These are phyloP conservation scores for Collybia sp. DNA, from an alignment of 768 basidiomycete genomes.

Conservation along the genomic window DNA sequence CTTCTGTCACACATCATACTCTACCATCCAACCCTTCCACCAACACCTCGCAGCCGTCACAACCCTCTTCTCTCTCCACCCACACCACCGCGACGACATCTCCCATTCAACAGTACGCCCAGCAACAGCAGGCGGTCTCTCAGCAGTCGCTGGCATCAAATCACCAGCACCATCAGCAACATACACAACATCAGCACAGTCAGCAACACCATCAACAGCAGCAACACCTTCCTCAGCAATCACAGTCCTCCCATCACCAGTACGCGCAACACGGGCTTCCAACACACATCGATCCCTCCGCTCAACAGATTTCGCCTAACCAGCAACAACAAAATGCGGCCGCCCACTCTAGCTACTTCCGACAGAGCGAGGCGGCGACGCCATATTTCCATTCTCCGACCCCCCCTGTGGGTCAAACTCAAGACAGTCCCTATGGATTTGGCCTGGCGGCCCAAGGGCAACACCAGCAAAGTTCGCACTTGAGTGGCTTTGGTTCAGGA, in stretches of 20 bases:
- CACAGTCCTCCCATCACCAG: constrained; percentile 21
- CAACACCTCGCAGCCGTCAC: constrained; percentile 31
- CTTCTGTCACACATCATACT: constrained; percentile 22
- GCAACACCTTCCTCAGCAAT: constrained; percentile 1
- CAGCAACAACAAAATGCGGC: constrained; percentile 35
- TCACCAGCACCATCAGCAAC: constrained; percentile 21
- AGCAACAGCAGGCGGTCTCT: constrained; percentile 29
- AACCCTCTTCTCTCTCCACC: constrained; percentile 19
- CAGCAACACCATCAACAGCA: constrained; percentile 13
- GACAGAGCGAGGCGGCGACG: constrained; percentile 51
- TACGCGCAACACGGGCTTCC: constrained; percentile 65
- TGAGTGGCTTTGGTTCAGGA: constrained; percentile 45
- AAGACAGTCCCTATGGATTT: constrained; percentile 63
- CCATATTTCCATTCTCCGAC: constrained; percentile 80
- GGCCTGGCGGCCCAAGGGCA: constrained; percentile 53
- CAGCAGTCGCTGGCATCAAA: constrained; percentile 18
- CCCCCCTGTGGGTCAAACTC: constrained; percentile 61
- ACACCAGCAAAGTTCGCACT: constrained; percentile 56
- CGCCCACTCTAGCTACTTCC: constrained; percentile 58
- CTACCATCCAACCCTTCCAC: constrained; percentile 21
- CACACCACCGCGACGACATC: constrained; percentile 26
- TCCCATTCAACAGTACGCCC: constrained; percentile 36
- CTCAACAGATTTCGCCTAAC: constrained; percentile 31
- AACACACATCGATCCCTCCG: constrained; percentile 60
- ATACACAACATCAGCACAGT: constrained; percentile 14